Evolutionary conservation across 768 basidiomycete species (phyloP).

Genomic region (Calocybe gangraenosa): DNA sequence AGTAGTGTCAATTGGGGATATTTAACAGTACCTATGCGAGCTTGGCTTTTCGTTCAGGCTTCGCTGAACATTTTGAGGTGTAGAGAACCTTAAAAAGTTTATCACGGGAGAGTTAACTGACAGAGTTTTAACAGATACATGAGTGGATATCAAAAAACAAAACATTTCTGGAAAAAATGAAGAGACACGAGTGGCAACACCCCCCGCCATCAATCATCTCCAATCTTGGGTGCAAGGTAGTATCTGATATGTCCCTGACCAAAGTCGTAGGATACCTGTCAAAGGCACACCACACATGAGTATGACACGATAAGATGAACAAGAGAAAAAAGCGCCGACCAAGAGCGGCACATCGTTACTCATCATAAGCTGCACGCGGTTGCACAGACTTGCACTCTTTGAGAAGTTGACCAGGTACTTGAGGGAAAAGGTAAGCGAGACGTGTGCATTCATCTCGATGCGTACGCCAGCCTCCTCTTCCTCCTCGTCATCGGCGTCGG

Average conservation of each 20-base stretch:
- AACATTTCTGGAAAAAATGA: too few species aligned
- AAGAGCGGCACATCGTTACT: slow-evolving; percentile 89
- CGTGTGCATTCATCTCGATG: slow-evolving; percentile 88
- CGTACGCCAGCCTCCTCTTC: slow-evolving; percentile 54
- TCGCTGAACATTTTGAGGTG: too few species aligned
- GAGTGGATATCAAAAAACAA: too few species aligned
- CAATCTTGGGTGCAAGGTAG: slow-evolving; percentile 95
- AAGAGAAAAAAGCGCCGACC: slow-evolving; percentile 37
- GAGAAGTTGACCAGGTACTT: slow-evolving; percentile 98
- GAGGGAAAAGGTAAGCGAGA: slow-evolving; percentile 89
- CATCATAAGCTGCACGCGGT: slow-evolving; percentile 79
- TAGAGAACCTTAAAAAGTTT: too few species aligned
- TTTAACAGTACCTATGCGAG: too few species aligned
- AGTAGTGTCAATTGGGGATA: too few species aligned
- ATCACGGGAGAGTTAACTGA: too few species aligned
- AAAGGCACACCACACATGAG: background rate
- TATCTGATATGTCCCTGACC: slow-evolving; percentile 86
- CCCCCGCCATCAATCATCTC: slow-evolving; percentile 67
- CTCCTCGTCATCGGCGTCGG: slow-evolving; percentile 38
- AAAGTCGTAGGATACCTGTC: slow-evolving; percentile 84
- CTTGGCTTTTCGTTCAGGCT: too few species aligned
- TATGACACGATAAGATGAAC: too few species aligned
- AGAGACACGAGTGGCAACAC: too few species aligned
- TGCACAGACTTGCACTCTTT: slow-evolving; percentile 75
- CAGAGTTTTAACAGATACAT: too few species aligned